Base-by-base conservation (phyloP, 208 protist genomes). In the Novymonas esmeraldas region DNA sequence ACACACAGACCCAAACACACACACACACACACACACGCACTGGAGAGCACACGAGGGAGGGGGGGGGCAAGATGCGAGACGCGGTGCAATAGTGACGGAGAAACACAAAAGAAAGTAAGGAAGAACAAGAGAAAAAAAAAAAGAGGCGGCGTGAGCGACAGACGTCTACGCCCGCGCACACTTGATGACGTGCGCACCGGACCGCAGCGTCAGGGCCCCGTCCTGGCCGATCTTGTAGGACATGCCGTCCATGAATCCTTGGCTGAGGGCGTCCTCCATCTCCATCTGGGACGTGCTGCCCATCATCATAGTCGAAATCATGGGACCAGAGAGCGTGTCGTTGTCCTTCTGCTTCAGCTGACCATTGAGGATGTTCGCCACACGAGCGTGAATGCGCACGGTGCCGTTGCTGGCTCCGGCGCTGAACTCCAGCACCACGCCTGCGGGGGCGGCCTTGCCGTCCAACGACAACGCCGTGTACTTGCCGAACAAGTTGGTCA, bases 231-330 rank as follows among this genome's bases (percentile, higher is more conserved):
- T 6, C 34, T 22, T 52, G 51, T 63, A 78, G 49, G 33, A 18
- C 71, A 85, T 75, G n/a, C 82, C 82, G 0, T 29, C 54, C 28
- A 26, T 11, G 63, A 84, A 82, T 10, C 78, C 82, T 13, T 60
- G 22, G n/a, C 24, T 20, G n/a, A 89, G 38, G 5, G 70, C 57
- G 41, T 28, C 3, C 66, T 89, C 82, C 1, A 85, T 63, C 6
- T 61, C 51, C 74, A 80, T 76, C 29, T 58, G 22, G 13, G 41
- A 49, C 3, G 52, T 44, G 4, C 52, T 57, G 20, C 64, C 75
- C 57, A 71, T 52, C 78, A 76, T 85, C 51, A 28, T 52, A n/a
- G 82, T 89, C 10, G 82, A 85, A 24, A 75, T 73, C 16, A 89
- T 51, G 6, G 57, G n/a, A 7, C 79, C 82, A n/a, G 56, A 78